Evolutionary conservation across 2,329 filamentous ascomycete genomes (phyloP), one percentile per base, ranked within the genome.

Genomic region (Apiospora phragmitis): DNA sequence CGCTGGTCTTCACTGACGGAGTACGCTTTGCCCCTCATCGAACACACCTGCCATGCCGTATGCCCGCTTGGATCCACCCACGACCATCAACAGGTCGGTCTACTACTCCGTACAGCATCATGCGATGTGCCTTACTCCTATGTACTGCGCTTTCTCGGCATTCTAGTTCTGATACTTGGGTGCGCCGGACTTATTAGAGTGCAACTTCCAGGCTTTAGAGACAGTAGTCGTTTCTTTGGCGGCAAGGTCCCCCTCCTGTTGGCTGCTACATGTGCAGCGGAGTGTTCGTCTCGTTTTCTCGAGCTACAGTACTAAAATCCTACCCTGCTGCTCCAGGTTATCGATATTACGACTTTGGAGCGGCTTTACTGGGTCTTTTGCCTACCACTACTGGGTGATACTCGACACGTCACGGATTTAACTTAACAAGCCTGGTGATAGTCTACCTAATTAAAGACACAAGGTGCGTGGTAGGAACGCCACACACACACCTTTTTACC

Each of bases 251-350:
- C 55, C 21, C 55, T 62, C 55, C 55, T 62, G 55, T 38, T 38
- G 55, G 55, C 55, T 35, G 32, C 29, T 62, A 38, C 55, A 38
- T 62, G 38, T 35, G 55, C 55, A 38, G 11, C 32, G 18, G 18
- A 62, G 55, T 38, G 55, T 35, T 62, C 32, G 55, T 62, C 55
- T 62, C 55, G 32, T 62, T 62, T 62, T 24, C 18, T 62, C 55
- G 21, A 21, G 32, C n/a, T n/a, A n/a, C 32, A n/a, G 32, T n/a
- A n/a, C 55, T 62, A 62, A 62, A 62, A 62, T 38, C 55, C 38
- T 62, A 62, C 55, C 55, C 55, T 62, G 55, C 32, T 62, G 55
- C 55, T 62, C 55, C 55, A 38, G 55, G 55, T 62, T 24, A 62
- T 62, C 29, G 18, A 62, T 35, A 62, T 62, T 62, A 62, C 55